Conservation (phyloP, 306 rosid genomes). For the peach (Prunus persica) region Prunus_persica_NCBIv2 NC_034011.1:16205501-16206000, state of each 20-base stretch:
- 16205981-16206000: constrained; percentile 98
- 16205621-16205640: neutral
- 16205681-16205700: neutral
- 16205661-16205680: neutral
- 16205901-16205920: constrained; percentile 80
- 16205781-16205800: neutral
- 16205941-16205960: constrained; percentile 88
- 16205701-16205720: neutral
- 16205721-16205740: neutral
- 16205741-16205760: neutral
- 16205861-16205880: constrained; percentile 77
- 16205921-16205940: constrained; percentile 99
- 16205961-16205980: constrained; percentile 88
- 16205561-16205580: neutral
- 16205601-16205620: neutral
- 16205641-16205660: neutral
- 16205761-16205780: neutral
- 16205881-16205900: constrained; percentile 84
- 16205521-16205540: neutral
- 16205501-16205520: neutral
- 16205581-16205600: neutral
- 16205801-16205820: neutral
- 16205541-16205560: neutral
- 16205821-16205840: constrained; percentile 85
- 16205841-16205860: constrained; percentile 86